These are phyloP conservation scores for Tricholoma sp. DNA, from an alignment of 768 basidiomycete genomes.

Conservation along the genomic window DNA sequence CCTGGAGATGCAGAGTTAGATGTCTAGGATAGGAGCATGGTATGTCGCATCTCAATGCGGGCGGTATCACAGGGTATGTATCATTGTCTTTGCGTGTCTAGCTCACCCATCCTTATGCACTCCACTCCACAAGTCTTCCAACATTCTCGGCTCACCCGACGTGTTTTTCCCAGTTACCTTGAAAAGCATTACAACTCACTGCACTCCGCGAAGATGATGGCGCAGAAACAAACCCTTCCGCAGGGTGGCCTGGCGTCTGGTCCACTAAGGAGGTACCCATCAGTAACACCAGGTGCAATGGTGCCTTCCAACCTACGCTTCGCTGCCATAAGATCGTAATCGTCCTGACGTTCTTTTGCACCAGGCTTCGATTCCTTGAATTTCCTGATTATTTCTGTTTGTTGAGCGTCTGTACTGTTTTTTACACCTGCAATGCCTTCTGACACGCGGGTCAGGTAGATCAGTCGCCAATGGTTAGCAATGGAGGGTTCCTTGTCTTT, in stretches of 20 bases:
- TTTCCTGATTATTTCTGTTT: conserved; percentile 26
- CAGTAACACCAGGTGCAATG: neutral
- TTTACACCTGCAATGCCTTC: conserved; percentile 35
- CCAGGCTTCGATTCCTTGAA: conserved; percentile 32
- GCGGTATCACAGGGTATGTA: neutral
- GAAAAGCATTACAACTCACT: neutral
- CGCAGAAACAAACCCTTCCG: neutral
- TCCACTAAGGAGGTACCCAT: neutral
- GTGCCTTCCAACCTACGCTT: conserved; percentile 22
- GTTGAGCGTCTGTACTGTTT: conserved; percentile 28
- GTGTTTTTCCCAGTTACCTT: neutral
- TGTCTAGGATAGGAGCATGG: neutral
- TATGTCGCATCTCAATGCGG: neutral
- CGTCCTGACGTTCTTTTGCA: conserved; percentile 28
- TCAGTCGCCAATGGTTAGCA: conserved; percentile 6
- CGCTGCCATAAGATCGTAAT: conserved; percentile 28
- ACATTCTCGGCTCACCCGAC: neutral
- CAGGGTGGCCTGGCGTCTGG: neutral
- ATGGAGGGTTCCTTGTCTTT: conserved; percentile 28
- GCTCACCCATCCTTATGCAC: neutral
- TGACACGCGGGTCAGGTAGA: conserved; percentile 26
- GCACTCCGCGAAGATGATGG: neutral
- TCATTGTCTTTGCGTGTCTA: neutral
- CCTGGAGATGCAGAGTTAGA: conserved; percentile 11
- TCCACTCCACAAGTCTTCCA: neutral